phyloP scores from a whole-genome alignment of 2,329 filamentous ascomycete species.

The Penicillium aurantiogriseum region DNA sequence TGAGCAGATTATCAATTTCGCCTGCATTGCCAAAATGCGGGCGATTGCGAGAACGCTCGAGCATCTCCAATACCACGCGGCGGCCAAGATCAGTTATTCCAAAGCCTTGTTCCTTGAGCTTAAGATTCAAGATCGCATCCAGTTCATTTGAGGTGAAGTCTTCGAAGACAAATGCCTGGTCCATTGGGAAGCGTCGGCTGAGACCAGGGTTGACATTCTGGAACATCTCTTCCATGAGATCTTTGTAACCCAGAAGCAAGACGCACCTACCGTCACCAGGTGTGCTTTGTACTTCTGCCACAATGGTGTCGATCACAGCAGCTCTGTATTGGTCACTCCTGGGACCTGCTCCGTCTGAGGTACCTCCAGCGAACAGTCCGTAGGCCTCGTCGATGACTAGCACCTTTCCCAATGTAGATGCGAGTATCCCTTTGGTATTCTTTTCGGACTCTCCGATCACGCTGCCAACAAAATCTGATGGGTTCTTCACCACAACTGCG shows the following conservation, averaged over 20 bases:
- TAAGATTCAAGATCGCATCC: conserved; percentile 59
- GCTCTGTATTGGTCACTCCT: conserved; percentile 55
- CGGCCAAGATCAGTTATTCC: conserved; percentile 53
- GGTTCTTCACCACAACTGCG: conserved; percentile 68
- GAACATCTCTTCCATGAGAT: conserved; percentile 70
- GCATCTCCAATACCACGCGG: conserved; percentile 57
- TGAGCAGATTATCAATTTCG: conserved; percentile 69
- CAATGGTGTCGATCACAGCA: conserved; percentile 70
- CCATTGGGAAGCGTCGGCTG: conserved; percentile 62
- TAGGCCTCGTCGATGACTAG: conserved; percentile 81
- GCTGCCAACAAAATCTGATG: conserved; percentile 68
- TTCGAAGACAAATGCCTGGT: conserved; percentile 65
- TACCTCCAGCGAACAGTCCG: conserved; percentile 51
- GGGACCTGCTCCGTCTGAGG: conserved; percentile 23
- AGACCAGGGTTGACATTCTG: conserved; percentile 72
- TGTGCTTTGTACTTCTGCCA: conserved; percentile 68
- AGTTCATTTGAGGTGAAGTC: conserved; percentile 64
- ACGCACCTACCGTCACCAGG: conserved; percentile 72
- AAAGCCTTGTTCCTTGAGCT: conserved; percentile 59
- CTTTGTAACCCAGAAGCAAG: conserved; percentile 67
- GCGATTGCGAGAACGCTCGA: conserved; percentile 60
- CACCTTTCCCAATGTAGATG: conserved; percentile 66
- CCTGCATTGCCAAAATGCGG: conserved; percentile 71
- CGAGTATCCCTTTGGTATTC: conserved; percentile 70
- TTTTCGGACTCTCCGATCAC: conserved; percentile 66